phyloP scores from a whole-genome alignment of 2,329 filamentous ascomycete genomes.

The Ceratocystiopsis minuta region DNA sequence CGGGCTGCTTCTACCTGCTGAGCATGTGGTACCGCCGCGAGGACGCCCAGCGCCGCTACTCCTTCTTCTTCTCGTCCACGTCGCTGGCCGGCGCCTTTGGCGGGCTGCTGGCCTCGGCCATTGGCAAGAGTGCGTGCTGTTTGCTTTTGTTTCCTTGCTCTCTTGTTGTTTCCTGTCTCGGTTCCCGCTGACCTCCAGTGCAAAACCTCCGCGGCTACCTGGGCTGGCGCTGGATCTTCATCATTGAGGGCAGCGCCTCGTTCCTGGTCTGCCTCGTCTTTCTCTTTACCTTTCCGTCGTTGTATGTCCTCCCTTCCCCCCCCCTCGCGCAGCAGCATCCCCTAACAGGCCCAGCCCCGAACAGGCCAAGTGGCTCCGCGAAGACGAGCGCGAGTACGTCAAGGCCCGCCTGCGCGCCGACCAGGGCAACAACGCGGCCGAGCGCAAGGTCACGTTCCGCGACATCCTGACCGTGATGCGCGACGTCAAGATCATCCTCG shows the following conservation, averaged over 20 bases:
- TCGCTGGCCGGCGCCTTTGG: slow-evolving; percentile 71
- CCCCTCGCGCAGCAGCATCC: too few species aligned
- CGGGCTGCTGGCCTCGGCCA: slow-evolving; percentile 66
- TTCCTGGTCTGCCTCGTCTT: slow-evolving; percentile 42
- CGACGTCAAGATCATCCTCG: slow-evolving; percentile 56
- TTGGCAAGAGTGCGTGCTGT: slow-evolving; percentile 46
- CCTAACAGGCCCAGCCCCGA: slow-evolving; percentile 29
- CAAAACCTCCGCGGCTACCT: slow-evolving; percentile 46
- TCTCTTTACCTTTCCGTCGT: slow-evolving; percentile 54
- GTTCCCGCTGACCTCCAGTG: slow-evolving; percentile 24
- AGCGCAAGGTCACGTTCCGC: slow-evolving; percentile 38
- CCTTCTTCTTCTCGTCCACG: slow-evolving; percentile 80
- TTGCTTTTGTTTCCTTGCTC: background rate
- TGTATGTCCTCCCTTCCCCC: slow-evolving; percentile 21
- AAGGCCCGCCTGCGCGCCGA: slow-evolving; percentile 48
- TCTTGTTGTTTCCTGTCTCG: background rate
- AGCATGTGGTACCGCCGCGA: slow-evolving; percentile 79
- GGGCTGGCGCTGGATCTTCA: slow-evolving; percentile 73
- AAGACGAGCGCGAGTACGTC: slow-evolving; percentile 51
- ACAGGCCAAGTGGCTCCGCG: slow-evolving; percentile 51
- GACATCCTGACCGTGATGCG: slow-evolving; percentile 49
- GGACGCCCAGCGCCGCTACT: slow-evolving; percentile 82
- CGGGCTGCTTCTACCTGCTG: slow-evolving; percentile 55
- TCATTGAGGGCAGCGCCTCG: slow-evolving; percentile 54
- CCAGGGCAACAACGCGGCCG: slow-evolving; percentile 46